phyloP scores from a whole-genome alignment of 805 yeast genomes.

The Candida verbasci region DNA sequence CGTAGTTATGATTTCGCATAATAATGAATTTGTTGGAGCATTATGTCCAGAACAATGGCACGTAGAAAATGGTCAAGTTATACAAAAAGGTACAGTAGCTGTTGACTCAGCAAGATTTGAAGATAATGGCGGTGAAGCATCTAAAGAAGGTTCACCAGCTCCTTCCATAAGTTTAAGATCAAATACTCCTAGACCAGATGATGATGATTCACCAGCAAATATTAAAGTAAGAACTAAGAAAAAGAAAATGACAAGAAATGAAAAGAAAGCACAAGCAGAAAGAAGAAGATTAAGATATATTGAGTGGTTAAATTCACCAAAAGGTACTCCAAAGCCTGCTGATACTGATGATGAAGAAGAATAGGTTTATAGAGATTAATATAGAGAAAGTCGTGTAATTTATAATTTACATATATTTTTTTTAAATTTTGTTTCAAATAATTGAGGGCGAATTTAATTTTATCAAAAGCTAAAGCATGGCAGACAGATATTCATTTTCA shows the following conservation, averaged over 20 bases:
- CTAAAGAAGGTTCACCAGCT: slow-evolving; percentile 43
- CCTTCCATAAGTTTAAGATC: slow-evolving; percentile 18
- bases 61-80: slow-evolving; percentile 87
- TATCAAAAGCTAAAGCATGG: slow-evolving; percentile 48
- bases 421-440: neutral
- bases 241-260: slow-evolving; percentile 97
- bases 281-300: slow-evolving; percentile 92
- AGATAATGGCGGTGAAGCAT: slow-evolving; percentile 57
- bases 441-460: slow-evolving; percentile 3
- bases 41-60: slow-evolving; percentile 98
- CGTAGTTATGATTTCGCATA: slow-evolving; percentile 97
- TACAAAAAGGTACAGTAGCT: slow-evolving; percentile 73
- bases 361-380: slow-evolving; percentile 3
- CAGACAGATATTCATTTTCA: slow-evolving; percentile 97
- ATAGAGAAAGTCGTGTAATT: neutral
- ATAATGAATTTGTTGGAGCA: slow-evolving; percentile 95
- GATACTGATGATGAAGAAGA: slow-evolving; percentile 92
- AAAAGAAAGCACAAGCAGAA: slow-evolving; percentile 84
- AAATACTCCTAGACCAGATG: slow-evolving; percentile 47
- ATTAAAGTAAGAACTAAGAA: slow-evolving; percentile 88
- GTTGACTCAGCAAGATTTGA: slow-evolving; percentile 80
- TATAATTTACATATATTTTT: neutral
- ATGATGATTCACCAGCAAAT: slow-evolving; percentile 92
- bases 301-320: slow-evolving; percentile 93
- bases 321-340: slow-evolving; percentile 94